Evolutionary conservation across 345 rosid species (phyloP), one percentile per base, ranked within the genome.

Genomic region (Arabidopsis arenosa): DNA sequence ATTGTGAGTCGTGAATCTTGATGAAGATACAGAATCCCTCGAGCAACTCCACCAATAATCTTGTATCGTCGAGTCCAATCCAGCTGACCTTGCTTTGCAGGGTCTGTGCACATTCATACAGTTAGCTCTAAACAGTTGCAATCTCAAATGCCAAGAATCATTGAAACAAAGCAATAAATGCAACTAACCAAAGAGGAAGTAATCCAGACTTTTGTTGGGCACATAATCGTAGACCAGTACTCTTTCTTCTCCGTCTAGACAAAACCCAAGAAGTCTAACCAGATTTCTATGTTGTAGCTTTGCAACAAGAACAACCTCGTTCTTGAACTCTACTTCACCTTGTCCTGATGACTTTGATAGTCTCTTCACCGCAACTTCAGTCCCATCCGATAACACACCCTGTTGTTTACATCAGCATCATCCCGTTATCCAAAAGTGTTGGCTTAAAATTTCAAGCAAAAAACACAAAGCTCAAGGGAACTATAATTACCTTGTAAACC

Each of bases 401-500:
- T 65, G 10, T 14, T 12, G 1, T 33, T 33, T 37, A 0, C 21
- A 41, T 13, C 10, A 64, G 14, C 26, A 45, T 64, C 4, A 30
- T 64, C 55, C 9, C 62, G 3, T 37, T 40, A 62, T 62, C 12
- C 10, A 40, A 56, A 18, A 0, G 21, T 18, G 21, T 18, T 18
- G 21, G 1, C 21, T n/a, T n/a, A 18, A 18, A 18, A 18, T 18
- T 18, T 18, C 21, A 18, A 18, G n/a, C 1, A 18, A 18, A 18
- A 18, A 18, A 18, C 21, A 18, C 21, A 18, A 18, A 18, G 21
- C 21, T 18, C 21, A 18, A 18, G 1, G 1, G 21, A 18, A 18
- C 0, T 18, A 18, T 18, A 18, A 18, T 9, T 78, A 86, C 93
- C 91, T 80, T 81, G 83, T 80, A 89, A 77, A 91, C 93, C 18